Conservation (phyloP, 805 yeast genomes). For the Candida pseudoglaebosa region DNA sequence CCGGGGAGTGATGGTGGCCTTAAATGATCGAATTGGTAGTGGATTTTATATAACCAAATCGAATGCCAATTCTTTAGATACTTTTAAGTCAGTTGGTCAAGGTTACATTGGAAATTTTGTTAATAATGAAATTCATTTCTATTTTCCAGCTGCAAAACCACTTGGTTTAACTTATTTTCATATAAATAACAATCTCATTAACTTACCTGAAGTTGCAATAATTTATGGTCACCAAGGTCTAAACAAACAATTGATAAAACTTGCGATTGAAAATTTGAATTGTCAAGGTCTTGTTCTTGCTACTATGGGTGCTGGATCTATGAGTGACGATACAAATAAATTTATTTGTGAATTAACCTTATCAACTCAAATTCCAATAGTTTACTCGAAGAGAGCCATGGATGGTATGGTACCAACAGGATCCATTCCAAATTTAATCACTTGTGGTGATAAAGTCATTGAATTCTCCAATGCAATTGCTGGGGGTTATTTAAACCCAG, state of each 20-base stretch:
- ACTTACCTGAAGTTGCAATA: conserved; percentile 48
- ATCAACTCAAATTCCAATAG: conserved; percentile 45
- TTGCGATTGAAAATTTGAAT: conserved; percentile 42
- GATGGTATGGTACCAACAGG: conserved; percentile 68
- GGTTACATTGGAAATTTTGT: conserved; percentile 71
- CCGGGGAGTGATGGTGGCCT: conserved; percentile 60
- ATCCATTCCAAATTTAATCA: conserved; percentile 30
- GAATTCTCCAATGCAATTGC: conserved; percentile 45
- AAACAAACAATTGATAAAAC: conserved; percentile 43
- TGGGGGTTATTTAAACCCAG: conserved; percentile 64
- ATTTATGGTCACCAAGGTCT: conserved; percentile 62
- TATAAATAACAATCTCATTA: conserved; percentile 20
- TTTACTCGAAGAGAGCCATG: conserved; percentile 63
- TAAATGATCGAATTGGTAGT: conserved; percentile 65
- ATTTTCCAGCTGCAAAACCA: conserved; percentile 60
- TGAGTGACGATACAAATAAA: conserved; percentile 48
- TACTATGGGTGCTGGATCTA: conserved; percentile 69
- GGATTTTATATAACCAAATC: conserved; percentile 70
- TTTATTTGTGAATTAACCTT: conserved; percentile 36
- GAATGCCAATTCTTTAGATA: conserved; percentile 66
- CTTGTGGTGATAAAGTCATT: conserved; percentile 7
- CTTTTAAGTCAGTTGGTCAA: conserved; percentile 64
- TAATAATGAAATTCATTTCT: conserved; percentile 60
- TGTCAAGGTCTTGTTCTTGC: conserved; percentile 60
- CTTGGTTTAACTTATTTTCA: conserved; percentile 43